These are phyloP conservation scores for Anthostomella pinea DNA, from an alignment of 2,329 filamentous ascomycete species.

Conservation along the genomic window DNA sequence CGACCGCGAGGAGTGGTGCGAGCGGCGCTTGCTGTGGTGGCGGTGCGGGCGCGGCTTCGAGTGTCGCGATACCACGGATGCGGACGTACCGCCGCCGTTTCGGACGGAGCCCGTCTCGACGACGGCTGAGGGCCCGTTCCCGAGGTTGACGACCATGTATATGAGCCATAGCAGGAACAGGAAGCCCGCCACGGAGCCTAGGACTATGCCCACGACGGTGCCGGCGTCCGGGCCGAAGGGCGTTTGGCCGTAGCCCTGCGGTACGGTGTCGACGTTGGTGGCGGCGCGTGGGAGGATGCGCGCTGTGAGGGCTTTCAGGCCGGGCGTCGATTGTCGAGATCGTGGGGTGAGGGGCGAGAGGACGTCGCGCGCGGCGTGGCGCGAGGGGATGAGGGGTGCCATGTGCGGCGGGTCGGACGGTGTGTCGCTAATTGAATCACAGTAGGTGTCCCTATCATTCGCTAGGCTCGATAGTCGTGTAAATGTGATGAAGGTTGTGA, in stretches of 20 bases:
- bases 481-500: too few relatives aligned
- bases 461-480: neutral
- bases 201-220: slow-evolving; percentile 36
- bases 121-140: slow-evolving; percentile 27
- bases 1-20: slow-evolving; percentile 7
- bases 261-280: slow-evolving; percentile 36
- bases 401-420: slow-evolving; percentile 11
- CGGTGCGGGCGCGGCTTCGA: slow-evolving; percentile 21
- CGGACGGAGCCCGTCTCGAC: slow-evolving; percentile 33
- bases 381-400: slow-evolving; percentile 17
- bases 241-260: slow-evolving; percentile 41
- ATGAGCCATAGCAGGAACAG: slow-evolving; percentile 27
- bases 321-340: slow-evolving; percentile 10
- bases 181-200: slow-evolving; percentile 42
- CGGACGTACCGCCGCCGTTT: slow-evolving; percentile 27
- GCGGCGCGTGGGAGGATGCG: slow-evolving; percentile 18
- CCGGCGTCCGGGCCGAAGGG: slow-evolving; percentile 36
- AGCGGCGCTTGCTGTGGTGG: slow-evolving; percentile 7
- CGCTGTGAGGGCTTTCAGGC: slow-evolving; percentile 6
- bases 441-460: too few relatives aligned
- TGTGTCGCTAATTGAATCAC: slow-evolving; percentile 6
- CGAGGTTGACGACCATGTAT: slow-evolving; percentile 30
- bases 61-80: slow-evolving; percentile 30
- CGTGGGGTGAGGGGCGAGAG: slow-evolving; percentile 10
- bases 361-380: slow-evolving; percentile 15